phyloP scores from a whole-genome alignment of 805 yeast species.

The Ogataea pini region DNA sequence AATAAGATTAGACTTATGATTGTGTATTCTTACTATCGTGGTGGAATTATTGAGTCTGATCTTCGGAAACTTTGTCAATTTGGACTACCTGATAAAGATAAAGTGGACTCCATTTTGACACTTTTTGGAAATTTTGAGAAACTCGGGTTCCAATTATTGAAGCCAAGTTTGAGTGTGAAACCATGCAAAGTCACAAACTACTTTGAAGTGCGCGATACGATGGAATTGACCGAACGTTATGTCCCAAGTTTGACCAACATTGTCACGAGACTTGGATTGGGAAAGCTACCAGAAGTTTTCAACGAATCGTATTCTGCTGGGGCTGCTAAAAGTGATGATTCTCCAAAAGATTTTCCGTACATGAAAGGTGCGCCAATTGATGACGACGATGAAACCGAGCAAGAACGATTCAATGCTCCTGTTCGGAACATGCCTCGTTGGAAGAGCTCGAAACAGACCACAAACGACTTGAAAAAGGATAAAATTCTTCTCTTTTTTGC shows the following conservation, averaged over 20 bases:
- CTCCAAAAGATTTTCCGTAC: constrained; percentile 55
- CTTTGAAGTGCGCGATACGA: constrained; percentile 46
- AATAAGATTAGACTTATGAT: constrained; percentile 78
- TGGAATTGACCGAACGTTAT: constrained; percentile 28
- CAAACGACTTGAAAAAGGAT: constrained; percentile 46
- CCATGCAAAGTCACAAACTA: constrained; percentile 49
- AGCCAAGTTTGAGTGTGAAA: constrained; percentile 41
- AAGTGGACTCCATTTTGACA: constrained; percentile 42
- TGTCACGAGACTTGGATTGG: constrained; percentile 27
- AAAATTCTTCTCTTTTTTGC: constrained; percentile 77
- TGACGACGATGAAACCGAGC: constrained; percentile 18
- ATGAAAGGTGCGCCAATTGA: constrained; percentile 37
- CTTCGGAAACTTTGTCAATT: constrained; percentile 67
- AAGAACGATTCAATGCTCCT: constrained; percentile 12
- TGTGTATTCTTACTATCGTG: constrained; percentile 76
- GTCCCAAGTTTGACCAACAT: constrained; percentile 32
- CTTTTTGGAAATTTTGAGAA: constrained; percentile 58
- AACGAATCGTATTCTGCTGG: constrained; percentile 15
- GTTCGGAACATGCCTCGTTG: constrained; percentile 33
- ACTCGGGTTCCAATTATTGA: constrained; percentile 38
- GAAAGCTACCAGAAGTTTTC: constrained; percentile 32
- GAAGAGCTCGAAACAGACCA: constrained; percentile 29
- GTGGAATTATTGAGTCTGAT: constrained; percentile 77
- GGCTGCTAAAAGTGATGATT: constrained; percentile 34
- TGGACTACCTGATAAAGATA: constrained; percentile 32